phyloP scores from a whole-genome alignment of 192 early-diverging fungal species.

The Chytriomyces hyalinus region DNA sequence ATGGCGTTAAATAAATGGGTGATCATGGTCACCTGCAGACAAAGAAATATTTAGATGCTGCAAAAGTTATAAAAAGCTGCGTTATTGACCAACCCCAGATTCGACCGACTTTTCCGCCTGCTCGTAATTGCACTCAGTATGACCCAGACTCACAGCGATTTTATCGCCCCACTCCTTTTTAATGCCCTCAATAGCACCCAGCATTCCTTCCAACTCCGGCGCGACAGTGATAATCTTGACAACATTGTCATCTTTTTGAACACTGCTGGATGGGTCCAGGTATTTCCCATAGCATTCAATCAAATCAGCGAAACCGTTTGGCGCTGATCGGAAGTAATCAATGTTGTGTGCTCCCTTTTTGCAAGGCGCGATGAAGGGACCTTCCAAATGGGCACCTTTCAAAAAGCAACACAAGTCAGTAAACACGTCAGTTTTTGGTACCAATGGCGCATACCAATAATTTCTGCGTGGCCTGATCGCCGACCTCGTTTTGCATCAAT shows the following conservation, averaged over 20 bases:
- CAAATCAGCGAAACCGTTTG: constrained; percentile 68
- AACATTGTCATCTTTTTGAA: constrained; percentile 71
- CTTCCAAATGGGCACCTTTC: constrained; percentile 69
- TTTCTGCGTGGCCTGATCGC: constrained; percentile 3
- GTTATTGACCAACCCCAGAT: constrained; percentile 39
- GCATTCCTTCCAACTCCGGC: constrained; percentile 2
- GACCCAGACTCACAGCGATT: constrained; percentile 70
- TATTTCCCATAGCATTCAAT: constrained; percentile 73
- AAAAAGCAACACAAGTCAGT: background rate
- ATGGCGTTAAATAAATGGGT: constrained; percentile 61
- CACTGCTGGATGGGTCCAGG: constrained; percentile 44
- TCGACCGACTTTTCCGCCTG: constrained; percentile 25
- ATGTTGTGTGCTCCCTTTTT: constrained; percentile 80
- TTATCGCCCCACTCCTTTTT: constrained; percentile 60
- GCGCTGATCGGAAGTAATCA: constrained; percentile 62
- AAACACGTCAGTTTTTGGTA: constrained; percentile 58
- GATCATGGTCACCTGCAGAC: constrained; percentile 82
- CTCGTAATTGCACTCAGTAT: background rate
- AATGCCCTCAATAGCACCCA: constrained; percentile 58
- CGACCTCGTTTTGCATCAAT: constrained; percentile 1
- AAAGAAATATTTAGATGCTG: constrained; percentile 27
- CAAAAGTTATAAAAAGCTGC: background rate
- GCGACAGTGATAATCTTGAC: constrained; percentile 67
- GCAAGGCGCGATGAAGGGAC: constrained; percentile 67
- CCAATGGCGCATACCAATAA: constrained; percentile 66